A percentile compares a stretch with the other conserved stretches of the same genome.
Conservation (phyloP, 352 stramenopile genomes). For the Plasmopara viticola region DNA sequence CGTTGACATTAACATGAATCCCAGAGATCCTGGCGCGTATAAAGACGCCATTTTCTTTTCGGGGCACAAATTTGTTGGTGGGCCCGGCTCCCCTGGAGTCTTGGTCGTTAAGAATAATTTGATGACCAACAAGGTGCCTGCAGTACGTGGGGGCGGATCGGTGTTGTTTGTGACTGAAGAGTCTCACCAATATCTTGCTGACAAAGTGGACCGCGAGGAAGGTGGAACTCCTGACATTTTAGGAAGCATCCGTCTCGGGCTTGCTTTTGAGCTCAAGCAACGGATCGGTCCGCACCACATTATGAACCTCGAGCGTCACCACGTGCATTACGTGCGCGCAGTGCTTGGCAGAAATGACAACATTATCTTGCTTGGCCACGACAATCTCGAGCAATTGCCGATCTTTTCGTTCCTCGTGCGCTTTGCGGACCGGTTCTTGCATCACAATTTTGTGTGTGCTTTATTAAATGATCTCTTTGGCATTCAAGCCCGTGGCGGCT, state of each 20-base stretch:
- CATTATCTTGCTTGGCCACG: constrained; percentile 85
- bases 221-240: constrained; percentile 95
- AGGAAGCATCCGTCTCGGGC: constrained; percentile 88
- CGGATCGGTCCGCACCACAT: constrained; percentile 48
- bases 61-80: constrained; percentile 96
- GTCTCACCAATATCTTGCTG: constrained; percentile 66
- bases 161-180: constrained; percentile 57
- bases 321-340: constrained; percentile 33
- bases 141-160: constrained; percentile 37
- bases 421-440: constrained; percentile 86
- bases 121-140: constrained; percentile 55
- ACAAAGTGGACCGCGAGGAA: constrained; percentile 87
- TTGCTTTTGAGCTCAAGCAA: constrained; percentile 90
- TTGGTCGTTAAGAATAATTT: constrained; percentile 93
- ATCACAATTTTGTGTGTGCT: constrained; percentile 98
- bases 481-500: constrained; percentile 67
- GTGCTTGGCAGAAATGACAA: constrained; percentile 43
- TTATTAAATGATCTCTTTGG: constrained; percentile 98
- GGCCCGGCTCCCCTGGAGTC: constrained; percentile 88
- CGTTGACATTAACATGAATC: constrained; percentile 94
- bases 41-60: constrained; percentile 96
- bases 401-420: constrained; percentile 95
- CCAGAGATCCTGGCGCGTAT: constrained; percentile 38
- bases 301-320: constrained; percentile 41
- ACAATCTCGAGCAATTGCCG: constrained; percentile 59